Evolutionary conservation across 2,329 filamentous ascomycete species (phyloP).

Genomic region (Fusarium palustre): DNA sequence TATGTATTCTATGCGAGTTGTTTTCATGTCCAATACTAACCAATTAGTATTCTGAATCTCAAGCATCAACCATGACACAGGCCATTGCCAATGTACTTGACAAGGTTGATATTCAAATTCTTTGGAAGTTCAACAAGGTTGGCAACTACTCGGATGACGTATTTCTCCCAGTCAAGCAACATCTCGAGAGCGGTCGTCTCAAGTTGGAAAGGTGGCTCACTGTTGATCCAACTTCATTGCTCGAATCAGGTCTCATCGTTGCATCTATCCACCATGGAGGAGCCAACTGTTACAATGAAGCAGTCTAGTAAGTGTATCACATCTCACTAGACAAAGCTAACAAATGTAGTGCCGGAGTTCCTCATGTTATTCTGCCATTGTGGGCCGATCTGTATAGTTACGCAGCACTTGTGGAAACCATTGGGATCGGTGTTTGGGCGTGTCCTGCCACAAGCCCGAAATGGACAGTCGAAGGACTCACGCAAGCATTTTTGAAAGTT

Average conservation of each 20-base stretch:
- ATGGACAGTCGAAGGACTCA: constrained; percentile 45
- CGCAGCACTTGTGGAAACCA: constrained; percentile 56
- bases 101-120: constrained; percentile 43
- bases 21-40: neutral
- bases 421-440: constrained; percentile 57
- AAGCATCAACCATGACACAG: neutral
- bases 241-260: constrained; percentile 47
- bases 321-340: neutral
- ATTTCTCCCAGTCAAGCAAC: constrained; percentile 7
- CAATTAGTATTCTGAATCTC: constrained; percentile 6
- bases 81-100: neutral
- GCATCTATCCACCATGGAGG: constrained; percentile 40
- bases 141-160: constrained; percentile 23
- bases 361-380: constrained; percentile 59
- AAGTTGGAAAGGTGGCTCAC: constrained; percentile 46
- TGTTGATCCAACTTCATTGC: constrained; percentile 49
- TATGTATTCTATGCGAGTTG: neutral
- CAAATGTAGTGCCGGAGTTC: constrained; percentile 52
- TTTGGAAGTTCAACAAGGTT: constrained; percentile 49
- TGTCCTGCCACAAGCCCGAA: constrained; percentile 52
- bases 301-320: constrained; percentile 23
- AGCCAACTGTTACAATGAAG: constrained; percentile 37
- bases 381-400: constrained; percentile 62
- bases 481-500: constrained; percentile 41
- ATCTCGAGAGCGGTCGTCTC: constrained; percentile 31